Base-by-base conservation (phyloP, 2,329 filamentous ascomycete species). In the Emmonsiellopsis sp. region DNA sequence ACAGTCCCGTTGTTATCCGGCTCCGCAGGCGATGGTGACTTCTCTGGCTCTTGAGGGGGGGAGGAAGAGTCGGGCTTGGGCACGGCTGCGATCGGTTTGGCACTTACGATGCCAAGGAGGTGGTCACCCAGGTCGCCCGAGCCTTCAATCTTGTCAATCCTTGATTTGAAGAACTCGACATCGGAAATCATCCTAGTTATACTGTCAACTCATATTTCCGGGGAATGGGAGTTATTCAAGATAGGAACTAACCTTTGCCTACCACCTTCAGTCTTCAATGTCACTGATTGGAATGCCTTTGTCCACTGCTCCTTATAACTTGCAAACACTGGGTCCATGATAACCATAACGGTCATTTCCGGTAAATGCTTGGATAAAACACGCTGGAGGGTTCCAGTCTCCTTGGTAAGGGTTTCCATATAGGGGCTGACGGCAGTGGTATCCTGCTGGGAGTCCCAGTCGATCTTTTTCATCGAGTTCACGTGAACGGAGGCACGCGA, bases 381-480 rank as follows among this genome's bases (percentile, higher is more conserved):
- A 52, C 89, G 85, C 64, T 95, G 86, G 57, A 96, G 73, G 1
- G 86, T 93, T 3, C 82, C 82, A 0, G 91, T 95, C 65, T 96
- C 91, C 67, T 90, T 94, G 7, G 83, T 84, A 52, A 96, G 71
- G 0, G 84, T 91, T 70, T 95, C 90, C 83, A 95, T 92, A 68
- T 92, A 94, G 1, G 81, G 67, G 61, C 85, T 88, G 6, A 79
- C 76, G 13, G 71, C 67, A 54, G 68, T 67, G 50, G 71, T 64
- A 42, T 72, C 73, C 9, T 65, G 68, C 45, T 73, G 70, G 10
- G 73, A 65, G 59, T 92, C 85, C 86, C 89, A 95, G 58, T 88
- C 77, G 42, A 91, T 80, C 48, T 81, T 80, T 65, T 81, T 85
- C 75, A 95, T 84, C 26, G 82, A 80, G 64, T 84, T 85, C 40